Evolutionary conservation across 805 yeast genomes (phyloP), one percentile per base, ranked within the genome.

Genomic region (Metschnikowia corniflorae): DNA sequence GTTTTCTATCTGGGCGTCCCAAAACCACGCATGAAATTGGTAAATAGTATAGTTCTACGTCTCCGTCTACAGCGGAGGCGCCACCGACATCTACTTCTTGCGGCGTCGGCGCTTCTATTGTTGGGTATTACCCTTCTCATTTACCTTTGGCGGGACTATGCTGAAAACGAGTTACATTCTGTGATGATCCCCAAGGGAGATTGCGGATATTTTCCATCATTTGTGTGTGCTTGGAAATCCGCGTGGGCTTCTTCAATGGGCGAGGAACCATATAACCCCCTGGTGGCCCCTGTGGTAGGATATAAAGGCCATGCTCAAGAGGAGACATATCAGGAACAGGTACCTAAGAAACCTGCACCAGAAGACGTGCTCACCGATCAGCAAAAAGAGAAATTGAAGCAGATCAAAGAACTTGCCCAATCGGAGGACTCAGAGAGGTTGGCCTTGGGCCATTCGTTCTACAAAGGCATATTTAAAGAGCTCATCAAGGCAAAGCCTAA

Each of bases 401-500:
- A 39, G 28, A 46, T 44, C 29, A 28, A 35, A 23, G 16, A 43
- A 8, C 20, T n/a, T 23, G 32, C 26, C 33, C 27, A 19, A 18
- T 42, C 29, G 22, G 29, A 13, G n/a, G 35, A 31, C n/a, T 30
- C 34, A 18, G 29, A 32, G 12, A 31, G 40, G 15, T 37, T 46
- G 32, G 53, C 54, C 19, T 36, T 53, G 19, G 71, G 71, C 5
- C 72, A 71, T 44, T 52, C 58, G 15, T 71, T 70, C 42, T 76
- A 68, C 49, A 55, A 61, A 16, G 39, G 50, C 1, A 63, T 77
- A 7, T 73, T 77, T 45, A 54, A 63, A 4, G 57, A 64, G 3
- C 50, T 73, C 35, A 51, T 61, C 32, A 53, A 60, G 13, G 71
- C 72, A 9, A 62, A 59, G 44, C 86, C 86, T 1, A 46, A 57